Conservation (phyloP, 139 green algal genomes). For the Tetraselmis striata region DNA sequence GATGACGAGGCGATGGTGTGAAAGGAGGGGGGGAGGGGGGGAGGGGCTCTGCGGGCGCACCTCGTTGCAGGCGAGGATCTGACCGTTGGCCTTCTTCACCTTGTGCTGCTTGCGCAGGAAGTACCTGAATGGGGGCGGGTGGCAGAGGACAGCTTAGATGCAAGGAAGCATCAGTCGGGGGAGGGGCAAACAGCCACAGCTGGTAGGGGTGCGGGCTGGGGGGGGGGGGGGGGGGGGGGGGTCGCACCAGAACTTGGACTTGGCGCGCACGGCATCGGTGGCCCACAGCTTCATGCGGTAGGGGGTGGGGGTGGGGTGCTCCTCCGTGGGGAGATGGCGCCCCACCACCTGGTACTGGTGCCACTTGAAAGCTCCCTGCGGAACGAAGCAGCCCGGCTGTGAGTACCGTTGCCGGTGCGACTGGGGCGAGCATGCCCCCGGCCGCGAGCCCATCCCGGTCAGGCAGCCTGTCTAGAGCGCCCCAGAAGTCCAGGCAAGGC, state of each 20-base stretch:
- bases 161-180: too few species aligned
- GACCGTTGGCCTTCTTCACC: conserved; percentile 99
- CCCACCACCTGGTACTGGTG: conserved; percentile 99
- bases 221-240: too few species aligned
- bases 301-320: conserved; percentile 76
- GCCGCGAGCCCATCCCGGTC: too few species aligned
- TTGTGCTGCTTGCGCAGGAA: conserved; percentile 91
- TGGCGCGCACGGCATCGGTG: conserved; percentile 81
- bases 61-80: conserved; percentile 95
- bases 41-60: conserved; percentile 29
- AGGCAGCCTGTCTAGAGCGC: too few species aligned
- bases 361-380: conserved; percentile 82
- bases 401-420: too few species aligned
- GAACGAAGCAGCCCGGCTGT: not conserved
- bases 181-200: too few species aligned
- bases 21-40: not conserved
- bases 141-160: not conserved
- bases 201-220: too few species aligned
- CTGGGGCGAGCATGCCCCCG: too few species aligned
- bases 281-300: conserved; percentile 99
- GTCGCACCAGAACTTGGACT: conserved; percentile 98
- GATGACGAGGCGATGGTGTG: not conserved
- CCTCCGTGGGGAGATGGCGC: conserved; percentile 86
- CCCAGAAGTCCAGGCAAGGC: too few species aligned
- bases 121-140: conserved; percentile 77